Conservation (phyloP, 306 rosid genomes). For the barrel medic (Medicago truncatula) region MtrunA17r5.0-ANR NC_053044.1:42346501-42347000, state of each 20-base stretch:
- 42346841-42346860: constrained; percentile 73
- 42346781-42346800: constrained; percentile 60
- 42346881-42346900: constrained; percentile 50
- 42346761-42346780: constrained; percentile 54
- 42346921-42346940: constrained; percentile 2
- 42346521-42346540: too few species aligned
- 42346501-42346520: too few species aligned
- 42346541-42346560: too few species aligned
- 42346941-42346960: not conserved
- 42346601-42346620: not conserved
- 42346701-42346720: constrained; percentile 45
- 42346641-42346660: constrained; percentile 38
- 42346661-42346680: constrained; percentile 48
- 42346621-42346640: constrained; percentile 13
- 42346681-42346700: constrained; percentile 63
- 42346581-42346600: not conserved
- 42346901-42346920: constrained; percentile 62
- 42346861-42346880: constrained; percentile 62
- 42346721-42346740: constrained; percentile 13
- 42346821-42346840: constrained; percentile 87
- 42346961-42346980: not conserved
- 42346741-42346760: constrained; percentile 65
- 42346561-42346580: too few species aligned
- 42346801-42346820: constrained; percentile 51
- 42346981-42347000: not conserved